phyloP scores from a whole-genome alignment of 257 asterid species.

The Catharanthus roseus region DNA sequence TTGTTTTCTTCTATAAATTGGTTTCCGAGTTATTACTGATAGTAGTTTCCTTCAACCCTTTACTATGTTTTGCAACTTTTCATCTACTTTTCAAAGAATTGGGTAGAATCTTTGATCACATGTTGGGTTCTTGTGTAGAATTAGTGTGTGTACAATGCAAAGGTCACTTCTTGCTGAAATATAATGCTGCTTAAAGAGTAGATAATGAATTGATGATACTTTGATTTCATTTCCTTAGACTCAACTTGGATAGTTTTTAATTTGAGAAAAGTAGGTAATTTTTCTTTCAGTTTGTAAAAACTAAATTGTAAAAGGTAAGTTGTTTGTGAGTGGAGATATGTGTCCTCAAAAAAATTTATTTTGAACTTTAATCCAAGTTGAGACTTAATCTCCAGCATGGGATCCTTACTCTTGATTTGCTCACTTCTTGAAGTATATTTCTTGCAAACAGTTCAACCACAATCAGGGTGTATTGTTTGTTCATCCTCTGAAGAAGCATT shows the following conservation, averaged over 20 bases:
- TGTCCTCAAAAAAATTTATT: no score
- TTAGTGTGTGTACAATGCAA: neutral
- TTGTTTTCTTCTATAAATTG: neutral
- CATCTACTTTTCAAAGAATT: no score
- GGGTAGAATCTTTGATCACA: neutral
- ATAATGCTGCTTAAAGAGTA: neutral
- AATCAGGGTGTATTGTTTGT: conserved; percentile 25
- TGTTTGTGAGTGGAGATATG: no score
- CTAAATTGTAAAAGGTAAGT: no score
- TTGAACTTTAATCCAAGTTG: no score
- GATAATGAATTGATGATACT: neutral
- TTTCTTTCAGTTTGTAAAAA: no score
- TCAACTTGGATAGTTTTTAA: no score
- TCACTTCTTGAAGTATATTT: conserved; percentile 4
- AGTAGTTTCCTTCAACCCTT: neutral
- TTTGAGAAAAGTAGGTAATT: no score
- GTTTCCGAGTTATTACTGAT: neutral
- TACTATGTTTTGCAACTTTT: neutral
- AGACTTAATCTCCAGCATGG: neutral
- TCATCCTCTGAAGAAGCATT: conserved; percentile 24
- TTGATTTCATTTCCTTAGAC: no score
- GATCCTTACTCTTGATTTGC: neutral
- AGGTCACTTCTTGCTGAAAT: neutral
- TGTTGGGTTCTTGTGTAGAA: neutral
- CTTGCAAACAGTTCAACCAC: conserved; percentile 40